Percentiles rank a stretch among this genome's conserved stretches.
phyloP scores from a whole-genome alignment of 768 basidiomycete species.

The Mycena rosella region DNA sequence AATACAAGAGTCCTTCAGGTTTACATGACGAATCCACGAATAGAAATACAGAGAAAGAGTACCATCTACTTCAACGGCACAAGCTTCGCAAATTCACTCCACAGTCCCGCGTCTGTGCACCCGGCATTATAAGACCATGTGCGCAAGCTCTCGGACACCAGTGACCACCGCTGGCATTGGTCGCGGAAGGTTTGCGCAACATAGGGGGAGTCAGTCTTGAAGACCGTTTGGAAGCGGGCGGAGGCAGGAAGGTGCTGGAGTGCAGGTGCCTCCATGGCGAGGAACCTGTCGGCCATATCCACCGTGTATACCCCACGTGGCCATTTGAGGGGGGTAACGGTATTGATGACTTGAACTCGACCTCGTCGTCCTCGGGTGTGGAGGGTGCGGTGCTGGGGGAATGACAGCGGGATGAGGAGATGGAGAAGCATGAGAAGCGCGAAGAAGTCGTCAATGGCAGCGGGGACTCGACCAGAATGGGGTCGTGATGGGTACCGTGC shows the following conservation, averaged over 20 bases:
- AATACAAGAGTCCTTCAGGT: no score
- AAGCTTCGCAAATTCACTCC: not conserved
- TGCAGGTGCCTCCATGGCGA: slow-evolving; percentile 17
- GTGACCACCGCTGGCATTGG: not conserved
- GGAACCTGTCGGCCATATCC: slow-evolving; percentile 37
- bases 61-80: not conserved
- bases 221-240: not conserved
- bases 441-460: no score
- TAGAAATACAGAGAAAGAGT: not conserved
- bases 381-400: no score
- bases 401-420: no score
- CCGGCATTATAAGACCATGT: not conserved
- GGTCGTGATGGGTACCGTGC: no score
- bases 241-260: not conserved
- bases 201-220: not conserved
- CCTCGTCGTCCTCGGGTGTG: no score
- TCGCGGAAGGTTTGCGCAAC: not conserved
- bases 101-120: not conserved
- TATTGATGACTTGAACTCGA: no score
- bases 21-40: not conserved
- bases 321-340: no score
- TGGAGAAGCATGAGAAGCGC: no score
- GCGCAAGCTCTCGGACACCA: not conserved
- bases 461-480: no score
- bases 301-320: not conserved